Conservation (phyloP, 1,139 yeast genomes). For the Blastobotrys aristatus region DNA sequence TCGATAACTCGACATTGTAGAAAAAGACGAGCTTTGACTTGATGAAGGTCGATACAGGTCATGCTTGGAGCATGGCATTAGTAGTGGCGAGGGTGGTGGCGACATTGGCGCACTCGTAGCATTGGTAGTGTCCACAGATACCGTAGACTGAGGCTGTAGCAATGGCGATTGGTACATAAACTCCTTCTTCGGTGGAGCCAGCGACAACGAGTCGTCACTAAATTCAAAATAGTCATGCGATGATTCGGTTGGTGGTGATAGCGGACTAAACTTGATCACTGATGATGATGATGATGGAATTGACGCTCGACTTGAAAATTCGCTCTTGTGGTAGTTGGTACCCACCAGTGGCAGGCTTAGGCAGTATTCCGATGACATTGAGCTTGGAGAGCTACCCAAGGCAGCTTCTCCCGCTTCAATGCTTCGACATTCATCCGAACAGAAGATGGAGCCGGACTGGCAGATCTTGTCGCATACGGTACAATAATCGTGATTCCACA, state of each 20-base stretch:
- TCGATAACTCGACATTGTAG: slow-evolving; percentile 10
- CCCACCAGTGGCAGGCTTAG: neutral
- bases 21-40: neutral
- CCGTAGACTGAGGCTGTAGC: slow-evolving; percentile 20
- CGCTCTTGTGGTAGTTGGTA: no score
- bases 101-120: slow-evolving; percentile 8
- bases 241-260: neutral
- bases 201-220: no score
- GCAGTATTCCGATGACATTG: neutral
- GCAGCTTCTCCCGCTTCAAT: slow-evolving; percentile 9
- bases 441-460: slow-evolving; percentile 36
- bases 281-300: no score
- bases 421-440: slow-evolving; percentile 37
- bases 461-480: slow-evolving; percentile 43
- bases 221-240: slow-evolving; percentile 4
- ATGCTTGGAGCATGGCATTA: slow-evolving; percentile 17
- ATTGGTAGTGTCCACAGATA: neutral
- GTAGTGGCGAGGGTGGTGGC: slow-evolving; percentile 24
- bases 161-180: slow-evolving; percentile 31
- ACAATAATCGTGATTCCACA: slow-evolving; percentile 42
- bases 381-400: slow-evolving; percentile 11
- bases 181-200: slow-evolving; percentile 11
- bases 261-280: no score
- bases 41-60: neutral
- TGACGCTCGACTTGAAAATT: no score